Conservation (phyloP, 768 basidiomycete species). For the Lentinula boryana region DNA sequence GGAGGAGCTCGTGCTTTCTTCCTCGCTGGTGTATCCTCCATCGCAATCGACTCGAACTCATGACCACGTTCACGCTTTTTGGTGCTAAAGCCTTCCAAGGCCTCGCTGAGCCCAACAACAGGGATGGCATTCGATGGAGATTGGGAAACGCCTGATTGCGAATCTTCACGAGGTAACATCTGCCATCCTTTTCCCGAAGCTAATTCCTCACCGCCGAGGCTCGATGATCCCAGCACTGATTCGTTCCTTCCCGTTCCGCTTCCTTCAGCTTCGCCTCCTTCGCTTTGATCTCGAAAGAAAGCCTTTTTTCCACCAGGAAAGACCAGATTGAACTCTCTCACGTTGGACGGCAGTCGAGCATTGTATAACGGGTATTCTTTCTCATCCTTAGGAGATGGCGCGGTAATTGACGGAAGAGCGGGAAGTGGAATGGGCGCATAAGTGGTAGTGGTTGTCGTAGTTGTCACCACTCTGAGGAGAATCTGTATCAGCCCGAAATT, state of each 20-base stretch:
- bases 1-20: constrained; percentile 69
- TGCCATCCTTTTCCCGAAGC: constrained; percentile 68
- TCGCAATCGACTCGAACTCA: constrained; percentile 30
- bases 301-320: constrained; percentile 81
- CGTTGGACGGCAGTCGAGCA: constrained; percentile 65
- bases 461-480: constrained; percentile 70
- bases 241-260: not conserved
- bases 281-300: constrained; percentile 65
- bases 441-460: constrained; percentile 86
- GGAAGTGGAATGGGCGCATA: constrained; percentile 87
- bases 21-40: constrained; percentile 49
- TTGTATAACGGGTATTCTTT: constrained; percentile 77
- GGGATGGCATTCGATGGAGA: constrained; percentile 14
- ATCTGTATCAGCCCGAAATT: constrained; percentile 11
- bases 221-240: not conserved
- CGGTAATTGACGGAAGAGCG: constrained; percentile 59
- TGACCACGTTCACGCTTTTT: constrained; percentile 67
- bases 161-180: constrained; percentile 60
- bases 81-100: constrained; percentile 73
- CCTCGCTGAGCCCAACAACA: constrained; percentile 66
- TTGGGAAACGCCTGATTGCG: constrained; percentile 34
- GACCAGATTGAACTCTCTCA: constrained; percentile 69
- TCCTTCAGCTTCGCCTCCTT: constrained; percentile 60
- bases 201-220: constrained; percentile 41
- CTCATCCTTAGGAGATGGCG: constrained; percentile 55